These are phyloP conservation scores for Colletotrichum karsti DNA, from an alignment of 2,329 filamentous ascomycete species.

Conservation along the genomic window DNA sequence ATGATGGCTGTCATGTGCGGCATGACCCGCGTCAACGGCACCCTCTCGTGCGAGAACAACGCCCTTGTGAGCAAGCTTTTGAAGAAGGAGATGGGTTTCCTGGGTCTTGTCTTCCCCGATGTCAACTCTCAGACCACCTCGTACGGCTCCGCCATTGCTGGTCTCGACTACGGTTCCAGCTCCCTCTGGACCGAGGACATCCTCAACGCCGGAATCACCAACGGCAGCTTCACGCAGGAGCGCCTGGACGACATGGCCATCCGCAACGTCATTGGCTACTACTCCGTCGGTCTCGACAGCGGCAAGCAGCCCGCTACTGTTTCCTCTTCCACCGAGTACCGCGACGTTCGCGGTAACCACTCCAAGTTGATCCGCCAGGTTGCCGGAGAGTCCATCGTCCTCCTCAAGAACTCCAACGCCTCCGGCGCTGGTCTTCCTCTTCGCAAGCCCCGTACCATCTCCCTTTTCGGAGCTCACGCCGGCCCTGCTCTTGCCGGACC, in stretches of 20 bases:
- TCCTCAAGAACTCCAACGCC: conserved; percentile 75
- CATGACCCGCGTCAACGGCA: conserved; percentile 64
- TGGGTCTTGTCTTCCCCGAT: conserved; percentile 11
- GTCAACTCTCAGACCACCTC: conserved; percentile 64
- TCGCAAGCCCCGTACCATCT: conserved; percentile 46
- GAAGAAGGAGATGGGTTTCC: conserved; percentile 14
- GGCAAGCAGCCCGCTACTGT: conserved; percentile 66
- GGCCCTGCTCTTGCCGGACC: conserved; percentile 5
- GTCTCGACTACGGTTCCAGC: conserved; percentile 65
- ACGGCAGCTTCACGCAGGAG: conserved; percentile 63
- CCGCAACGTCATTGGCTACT: conserved; percentile 66
- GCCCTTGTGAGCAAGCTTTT: not conserved
- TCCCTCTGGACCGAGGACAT: conserved; percentile 54
- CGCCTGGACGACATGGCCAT: conserved; percentile 64
- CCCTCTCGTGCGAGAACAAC: conserved; percentile 5
- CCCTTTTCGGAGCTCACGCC: conserved; percentile 16
- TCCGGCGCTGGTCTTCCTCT: conserved; percentile 62
- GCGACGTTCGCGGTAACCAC: conserved; percentile 20
- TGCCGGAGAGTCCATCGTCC: conserved; percentile 68
- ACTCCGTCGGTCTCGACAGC: conserved; percentile 62
- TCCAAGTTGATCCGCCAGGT: conserved; percentile 19
- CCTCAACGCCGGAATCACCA: conserved; percentile 59
- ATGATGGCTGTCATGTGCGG: conserved; percentile 64
- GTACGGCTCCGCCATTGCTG: conserved; percentile 54
- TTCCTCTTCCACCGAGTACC: conserved; percentile 59